phyloP scores from a whole-genome alignment of 768 basidiomycete species.

The Leucosporidium yakuticum region DNA sequence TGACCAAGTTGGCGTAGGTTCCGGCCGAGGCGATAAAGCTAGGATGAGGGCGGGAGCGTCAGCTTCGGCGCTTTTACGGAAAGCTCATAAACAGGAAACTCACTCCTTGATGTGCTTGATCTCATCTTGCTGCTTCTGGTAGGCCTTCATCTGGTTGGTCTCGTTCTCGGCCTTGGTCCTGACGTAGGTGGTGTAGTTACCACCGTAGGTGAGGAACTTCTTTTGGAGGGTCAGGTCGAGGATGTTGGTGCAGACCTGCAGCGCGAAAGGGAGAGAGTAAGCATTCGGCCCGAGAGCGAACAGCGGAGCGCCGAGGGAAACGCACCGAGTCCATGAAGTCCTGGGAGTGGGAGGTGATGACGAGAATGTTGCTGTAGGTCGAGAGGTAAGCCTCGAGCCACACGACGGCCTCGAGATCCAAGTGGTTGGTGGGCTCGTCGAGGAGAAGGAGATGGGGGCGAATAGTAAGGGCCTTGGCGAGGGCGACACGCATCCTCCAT shows the following conservation, averaged over 20 bases:
- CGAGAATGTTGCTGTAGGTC: slow-evolving; percentile 97
- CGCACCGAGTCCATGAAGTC: slow-evolving; percentile 88
- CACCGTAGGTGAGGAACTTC: slow-evolving; percentile 77
- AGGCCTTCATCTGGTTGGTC: slow-evolving; percentile 99
- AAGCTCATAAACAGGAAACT: slow-evolving; percentile 36
- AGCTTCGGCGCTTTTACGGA: neutral
- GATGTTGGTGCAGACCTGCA: slow-evolving; percentile 81
- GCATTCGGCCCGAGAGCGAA: slow-evolving; percentile 19
- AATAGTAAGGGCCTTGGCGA: slow-evolving; percentile 90
- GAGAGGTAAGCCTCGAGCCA: slow-evolving; percentile 98
- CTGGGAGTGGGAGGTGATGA: slow-evolving; percentile 96
- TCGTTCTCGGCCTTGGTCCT: slow-evolving; percentile 95
- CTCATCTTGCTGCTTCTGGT: slow-evolving; percentile 96
- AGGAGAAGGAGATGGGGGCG: slow-evolving; percentile 92
- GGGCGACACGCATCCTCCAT: slow-evolving; percentile 97
- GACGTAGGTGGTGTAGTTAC: slow-evolving; percentile 96
- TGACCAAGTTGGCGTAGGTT: slow-evolving; percentile 98
- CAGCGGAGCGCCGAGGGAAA: slow-evolving; percentile 3
- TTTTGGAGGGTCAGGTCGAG: slow-evolving; percentile 82
- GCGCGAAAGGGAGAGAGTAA: neutral
- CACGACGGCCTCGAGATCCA: slow-evolving; percentile 91
- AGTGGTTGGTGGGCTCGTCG: slow-evolving; percentile 58
- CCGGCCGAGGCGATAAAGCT: slow-evolving; percentile 98
- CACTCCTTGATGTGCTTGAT: slow-evolving; percentile 95
- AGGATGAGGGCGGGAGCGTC: slow-evolving; percentile 34